These are phyloP conservation scores for Salvia hispanica DNA, from an alignment of 257 asterid species.

Conservation along the genomic window DNA sequence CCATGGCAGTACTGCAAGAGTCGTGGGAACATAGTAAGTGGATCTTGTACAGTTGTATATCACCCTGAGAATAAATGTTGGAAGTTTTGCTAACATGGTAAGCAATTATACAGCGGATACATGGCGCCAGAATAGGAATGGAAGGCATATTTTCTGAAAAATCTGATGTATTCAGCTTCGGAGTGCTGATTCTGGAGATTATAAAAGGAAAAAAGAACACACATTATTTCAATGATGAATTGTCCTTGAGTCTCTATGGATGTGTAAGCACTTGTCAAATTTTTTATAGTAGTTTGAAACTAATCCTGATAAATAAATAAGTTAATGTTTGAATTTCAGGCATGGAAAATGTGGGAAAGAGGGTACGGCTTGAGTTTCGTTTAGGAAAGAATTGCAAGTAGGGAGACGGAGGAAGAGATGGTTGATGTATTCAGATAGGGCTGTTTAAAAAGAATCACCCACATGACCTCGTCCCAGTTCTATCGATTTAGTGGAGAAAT, in stretches of 20 bases:
- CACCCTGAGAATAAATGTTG: too few species aligned
- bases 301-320: too few species aligned
- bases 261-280: constrained; percentile 35
- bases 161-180: constrained; percentile 56
- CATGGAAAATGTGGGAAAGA: constrained; percentile 59
- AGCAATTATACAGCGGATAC: constrained; percentile 45
- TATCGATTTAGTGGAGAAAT: constrained; percentile 32
- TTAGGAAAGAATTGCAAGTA: constrained; percentile 37
- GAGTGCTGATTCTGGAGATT: constrained; percentile 51
- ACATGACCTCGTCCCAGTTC: too few species aligned
- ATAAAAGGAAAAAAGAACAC: constrained; percentile 48
- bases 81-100: neutral
- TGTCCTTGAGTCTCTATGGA: constrained; percentile 47
- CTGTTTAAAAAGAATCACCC: too few species aligned
- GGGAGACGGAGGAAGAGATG: constrained; percentile 28
- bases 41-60: too few species aligned
- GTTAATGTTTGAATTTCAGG: constrained; percentile 37
- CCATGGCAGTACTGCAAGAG: constrained; percentile 49
- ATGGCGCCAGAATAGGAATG: constrained; percentile 72
- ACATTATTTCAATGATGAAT: constrained; percentile 39
- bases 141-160: constrained; percentile 51
- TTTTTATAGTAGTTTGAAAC: too few species aligned
- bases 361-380: constrained; percentile 37
- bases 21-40: constrained; percentile 64
- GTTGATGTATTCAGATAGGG: constrained; percentile 52